phyloP scores from a whole-genome alignment of 192 early-diverging fungal genomes.

The Backusella luteola region DNA sequence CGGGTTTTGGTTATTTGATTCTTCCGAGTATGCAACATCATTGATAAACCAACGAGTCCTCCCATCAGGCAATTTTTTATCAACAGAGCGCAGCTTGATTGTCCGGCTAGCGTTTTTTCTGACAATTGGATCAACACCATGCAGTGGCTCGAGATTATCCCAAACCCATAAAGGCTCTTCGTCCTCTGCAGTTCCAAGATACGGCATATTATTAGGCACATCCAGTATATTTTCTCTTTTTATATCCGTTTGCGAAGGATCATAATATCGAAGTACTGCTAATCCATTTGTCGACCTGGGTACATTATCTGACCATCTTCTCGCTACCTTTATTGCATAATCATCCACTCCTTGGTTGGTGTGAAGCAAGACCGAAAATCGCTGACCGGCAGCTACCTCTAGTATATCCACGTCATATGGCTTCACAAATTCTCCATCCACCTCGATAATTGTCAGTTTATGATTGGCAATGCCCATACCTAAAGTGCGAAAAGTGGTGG shows the following conservation, averaged over 20 bases:
- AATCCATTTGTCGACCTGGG: constrained; percentile 16
- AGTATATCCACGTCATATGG: constrained; percentile 38
- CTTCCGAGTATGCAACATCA: constrained; percentile 15
- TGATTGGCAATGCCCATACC: constrained; percentile 48
- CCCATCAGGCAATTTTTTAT: constrained; percentile 12
- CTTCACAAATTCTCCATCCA: constrained; percentile 45
- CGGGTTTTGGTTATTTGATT: background rate
- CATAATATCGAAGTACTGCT: constrained; percentile 24
- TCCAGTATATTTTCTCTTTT: background rate
- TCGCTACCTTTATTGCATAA: constrained; percentile 27
- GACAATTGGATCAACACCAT: constrained; percentile 16
- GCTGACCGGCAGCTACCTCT: constrained; percentile 42
- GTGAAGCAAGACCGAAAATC: constrained; percentile 48
- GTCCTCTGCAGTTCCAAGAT: background rate
- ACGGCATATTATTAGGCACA: background rate
- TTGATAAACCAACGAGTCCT: constrained; percentile 26
- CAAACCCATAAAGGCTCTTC: constrained; percentile 22
- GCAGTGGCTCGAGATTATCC: constrained; percentile 14
- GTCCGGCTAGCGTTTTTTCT: constrained; percentile 7
- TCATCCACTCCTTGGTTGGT: constrained; percentile 28
- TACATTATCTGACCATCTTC: constrained; percentile 21
- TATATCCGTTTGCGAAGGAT: background rate
- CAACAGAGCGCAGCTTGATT: constrained; percentile 13
- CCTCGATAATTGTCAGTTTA: constrained; percentile 53
- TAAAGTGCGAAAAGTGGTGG: constrained; percentile 42